Base-by-base conservation (phyloP, 768 basidiomycete genomes). In the Rhodocollybia butyracea region DNA sequence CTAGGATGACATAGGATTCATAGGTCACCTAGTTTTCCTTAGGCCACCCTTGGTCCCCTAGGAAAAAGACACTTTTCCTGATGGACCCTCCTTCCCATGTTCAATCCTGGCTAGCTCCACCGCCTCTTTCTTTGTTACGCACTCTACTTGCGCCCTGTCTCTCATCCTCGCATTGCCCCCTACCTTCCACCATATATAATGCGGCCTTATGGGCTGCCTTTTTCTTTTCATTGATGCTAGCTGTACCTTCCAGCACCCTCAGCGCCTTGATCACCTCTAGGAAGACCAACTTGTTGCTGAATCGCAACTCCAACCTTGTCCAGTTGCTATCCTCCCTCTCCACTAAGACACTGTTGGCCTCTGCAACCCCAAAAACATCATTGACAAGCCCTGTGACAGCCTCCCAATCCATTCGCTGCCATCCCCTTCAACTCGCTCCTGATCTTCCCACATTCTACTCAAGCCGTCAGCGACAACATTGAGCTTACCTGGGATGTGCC, bases 391-490 rank as follows among this genome's bases (percentile, higher is more conserved):
- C 62, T 24, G 51, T 45, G 2, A n/a, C 2, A 5, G 19, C 24
- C 40, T 62, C 66, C 64, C 65, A 67, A 21, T 72, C 70, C 71
- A 74, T 11, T 62, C 57, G 34, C 64, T 67, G 0, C 71, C 65
- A 40, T 74, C 69, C 0, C 59, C 65, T 3, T 46, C 47, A 3
- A 10, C 40, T 10, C 42, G 40, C 11, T 56, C 53, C 45, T 39
- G 19, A 0, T 57, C 66, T 40, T 66, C 68, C 31, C 19, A 56
- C 36, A 57, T 48, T 22, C 65, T 7, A 39, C 70, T 74, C 3
- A 75, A 38, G 0, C 66, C 66, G 46, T 74, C 71, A 12, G 67
- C 68, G 0, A 68, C 66, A 3, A 56, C 32, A 31, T 71, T 72
- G 3, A 58, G 41, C 15, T 15, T 43, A 0, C 68, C 66, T 0